Evolutionary conservation across 257 asterid genomes (phyloP).

Genomic region (Solanum piurae): DNA sequence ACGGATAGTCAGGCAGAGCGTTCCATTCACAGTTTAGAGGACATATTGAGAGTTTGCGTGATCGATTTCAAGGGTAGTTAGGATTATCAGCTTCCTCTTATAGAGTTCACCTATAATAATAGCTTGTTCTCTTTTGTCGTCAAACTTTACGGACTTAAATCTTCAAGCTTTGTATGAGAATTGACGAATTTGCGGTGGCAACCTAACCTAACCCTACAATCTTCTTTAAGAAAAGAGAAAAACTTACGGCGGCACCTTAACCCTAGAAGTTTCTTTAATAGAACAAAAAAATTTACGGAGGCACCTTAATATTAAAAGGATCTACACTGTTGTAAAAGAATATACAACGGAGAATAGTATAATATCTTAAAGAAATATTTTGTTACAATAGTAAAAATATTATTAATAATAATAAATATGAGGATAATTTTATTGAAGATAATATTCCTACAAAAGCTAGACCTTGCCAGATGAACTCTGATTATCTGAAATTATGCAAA

Average conservation of each 20-base stretch:
- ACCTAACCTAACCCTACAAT: background rate
- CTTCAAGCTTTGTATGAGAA: background rate
- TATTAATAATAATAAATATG: too few species aligned
- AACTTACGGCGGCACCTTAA: background rate
- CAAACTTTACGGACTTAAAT: background rate
- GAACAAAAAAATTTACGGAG: background rate
- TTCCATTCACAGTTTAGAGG: too few species aligned
- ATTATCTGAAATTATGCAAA: too few species aligned
- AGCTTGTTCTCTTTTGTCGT: background rate
- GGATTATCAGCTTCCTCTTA: too few species aligned
- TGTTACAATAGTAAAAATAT: too few species aligned
- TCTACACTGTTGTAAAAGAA: background rate
- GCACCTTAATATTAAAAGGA: background rate
- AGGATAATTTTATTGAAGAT: too few species aligned
- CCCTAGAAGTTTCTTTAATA: background rate
- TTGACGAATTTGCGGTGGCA: background rate
- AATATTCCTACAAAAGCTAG: too few species aligned
- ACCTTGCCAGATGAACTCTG: too few species aligned
- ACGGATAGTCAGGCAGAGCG: too few species aligned
- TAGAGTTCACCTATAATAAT: too few species aligned
- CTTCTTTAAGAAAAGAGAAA: background rate
- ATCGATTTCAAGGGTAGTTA: too few species aligned
- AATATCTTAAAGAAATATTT: background rate
- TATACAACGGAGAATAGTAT: background rate
- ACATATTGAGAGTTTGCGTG: too few species aligned